Evolutionary conservation across 176 grass and related monocot species (phyloP), one percentile per base, ranked within the genome.

Genomic region (Metroxylon sagu): DNA sequence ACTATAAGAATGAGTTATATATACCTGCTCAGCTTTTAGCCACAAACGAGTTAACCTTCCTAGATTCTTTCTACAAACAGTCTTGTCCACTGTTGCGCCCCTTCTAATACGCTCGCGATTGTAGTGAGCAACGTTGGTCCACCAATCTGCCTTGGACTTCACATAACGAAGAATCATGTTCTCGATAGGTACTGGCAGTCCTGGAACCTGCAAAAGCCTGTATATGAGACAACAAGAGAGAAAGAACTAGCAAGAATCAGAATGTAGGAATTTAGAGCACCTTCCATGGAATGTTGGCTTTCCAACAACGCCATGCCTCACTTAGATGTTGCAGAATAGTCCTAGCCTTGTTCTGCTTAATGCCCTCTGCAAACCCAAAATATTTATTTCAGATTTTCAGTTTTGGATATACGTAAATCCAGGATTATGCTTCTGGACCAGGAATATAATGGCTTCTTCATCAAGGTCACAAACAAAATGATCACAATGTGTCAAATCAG

Each of bases 221-320:
- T 25, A 56, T 16, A 56, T 56, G 23, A 56, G 19, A 25, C 21
- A 23, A 56, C 7, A 25, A 56, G 23, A 56, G 6, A 12, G 6
- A 16, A 23, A 10, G 23, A 23, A 56, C 18, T 18, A 56, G 3
- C 21, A 23, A 3, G 7, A 10, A 56, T 56, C 18, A 56, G 21
- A 10, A 56, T 10, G 18, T 56, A 56, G 23, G 23, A 56, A 3
- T 18, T 56, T 56, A 19, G 18, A 0, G 53, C 52, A 77, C 79
- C 88, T 97, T 97, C 92, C 92, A 97, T 18, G 92, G 92, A n/a
- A 97, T 97, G 74, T 97, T 97, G 69, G 92, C 92, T 80, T 97
- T 97, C 92, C 92, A 97, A 68, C 92, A 97, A 25, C 92, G 72
- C 92, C 92, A 97, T 77, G 92, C 92, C 70, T 97, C 92, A 73